A percentile compares a stretch with the other conserved stretches of the same genome.
Evolutionary conservation across 495 filamentous ascomycete genomes (phyloP).

Genomic region (Xeromyces bisporus): DNA sequence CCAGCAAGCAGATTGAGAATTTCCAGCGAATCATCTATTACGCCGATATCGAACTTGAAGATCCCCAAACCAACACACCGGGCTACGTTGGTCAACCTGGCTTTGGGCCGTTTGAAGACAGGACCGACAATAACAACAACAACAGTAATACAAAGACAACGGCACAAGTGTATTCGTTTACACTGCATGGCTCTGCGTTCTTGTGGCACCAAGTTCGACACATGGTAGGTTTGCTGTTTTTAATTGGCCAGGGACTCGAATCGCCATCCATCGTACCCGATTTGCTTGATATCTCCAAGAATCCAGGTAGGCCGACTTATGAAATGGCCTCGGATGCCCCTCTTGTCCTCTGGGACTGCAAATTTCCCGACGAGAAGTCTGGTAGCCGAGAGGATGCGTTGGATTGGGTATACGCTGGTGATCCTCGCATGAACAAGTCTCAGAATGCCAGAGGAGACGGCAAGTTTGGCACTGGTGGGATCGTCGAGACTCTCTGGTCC

Average conservation of each 20-base stretch:
- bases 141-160: constrained; percentile 8
- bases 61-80: constrained; percentile 29
- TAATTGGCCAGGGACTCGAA: constrained; percentile 83
- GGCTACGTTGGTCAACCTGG: constrained; percentile 18
- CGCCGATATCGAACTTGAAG: constrained; percentile 54
- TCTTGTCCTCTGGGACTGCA: constrained; percentile 86
- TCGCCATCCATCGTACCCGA: constrained; percentile 49
- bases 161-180: constrained; percentile 69
- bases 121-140: no score
- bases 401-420: constrained; percentile 62
- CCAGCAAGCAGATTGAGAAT: constrained; percentile 66
- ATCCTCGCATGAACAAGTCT: constrained; percentile 22
- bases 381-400: constrained; percentile 42
- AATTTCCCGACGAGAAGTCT: constrained; percentile 50
- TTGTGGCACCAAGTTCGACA: constrained; percentile 95
- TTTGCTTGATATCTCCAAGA: constrained; percentile 51
- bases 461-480: constrained; percentile 45
- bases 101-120: constrained; percentile 17
- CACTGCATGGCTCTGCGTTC: constrained; percentile 79
- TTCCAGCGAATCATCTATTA: constrained; percentile 63
- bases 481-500: constrained; percentile 62
- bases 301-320: constrained; percentile 63
- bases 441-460: constrained; percentile 22
- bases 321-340: constrained; percentile 79
- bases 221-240: constrained; percentile 75